Evolutionary conservation across 2,329 filamentous ascomycete genomes (phyloP), one percentile per base, ranked within the genome.

Genomic region (Colletotrichum camelliae): DNA sequence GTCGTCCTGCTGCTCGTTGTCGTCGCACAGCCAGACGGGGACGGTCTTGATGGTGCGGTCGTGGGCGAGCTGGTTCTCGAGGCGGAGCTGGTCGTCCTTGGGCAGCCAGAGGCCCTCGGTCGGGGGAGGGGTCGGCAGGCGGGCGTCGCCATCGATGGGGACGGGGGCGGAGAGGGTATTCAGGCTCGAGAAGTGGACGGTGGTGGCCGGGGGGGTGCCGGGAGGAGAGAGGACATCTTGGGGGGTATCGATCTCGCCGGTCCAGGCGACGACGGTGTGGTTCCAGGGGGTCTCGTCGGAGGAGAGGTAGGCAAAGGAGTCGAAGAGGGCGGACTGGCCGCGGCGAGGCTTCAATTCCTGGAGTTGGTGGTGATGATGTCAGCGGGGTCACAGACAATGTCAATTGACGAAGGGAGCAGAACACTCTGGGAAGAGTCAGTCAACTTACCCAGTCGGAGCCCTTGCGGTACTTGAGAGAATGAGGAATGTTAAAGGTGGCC

Each of bases 201-300:
- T 87, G 13, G 88, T 87, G 77, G 87, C 85, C 4, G 87, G 86
- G 33, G 89, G 88, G 0, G 87, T 88, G 70, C 85, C 84, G 21
- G 88, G 87, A 3, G 89, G 86, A 7, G 88, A 87, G 15, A 86
- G 78, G 24, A 84, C 81, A 60, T 90, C 88, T 55, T 82, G 77
- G 4, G 88, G 85, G 5, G 84, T 86, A 73, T 93, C 91, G 75
- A 96, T 94, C 84, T 98, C 96, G 74, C 96, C 96, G 4, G 96
- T 98, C 96, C 96, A 98, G 61, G 95, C 96, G 69, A 98, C 94
- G 7, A 98, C 91, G 1, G 93, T 97, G 86, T 98, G 96, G 80
- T 96, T 95, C 96, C 96, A 98, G 24, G 94, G 93, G 3, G 94
- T 93, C 58, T 94, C 90, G 72, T 94, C 89, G n/a, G 96, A 97